Evolutionary conservation across 176 grass and related monocot species (phyloP).

Genomic region (Oryza glaberrima): DNA sequence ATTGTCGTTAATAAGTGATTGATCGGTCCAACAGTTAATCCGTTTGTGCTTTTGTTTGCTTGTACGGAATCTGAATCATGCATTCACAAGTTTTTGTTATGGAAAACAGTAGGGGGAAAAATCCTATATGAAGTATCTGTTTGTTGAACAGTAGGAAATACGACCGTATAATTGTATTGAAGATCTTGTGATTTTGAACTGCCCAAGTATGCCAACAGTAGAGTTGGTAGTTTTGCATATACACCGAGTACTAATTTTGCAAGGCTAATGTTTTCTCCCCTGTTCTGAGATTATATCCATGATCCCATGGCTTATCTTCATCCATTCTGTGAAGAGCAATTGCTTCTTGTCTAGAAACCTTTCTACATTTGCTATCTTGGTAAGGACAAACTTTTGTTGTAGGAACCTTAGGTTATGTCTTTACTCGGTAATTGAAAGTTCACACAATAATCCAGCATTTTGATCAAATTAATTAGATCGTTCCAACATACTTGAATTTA

Average conservation of each 20-base stretch:
- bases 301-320: neutral
- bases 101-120: neutral
- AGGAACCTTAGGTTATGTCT: neutral
- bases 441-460: neutral
- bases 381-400: neutral
- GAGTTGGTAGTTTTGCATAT: neutral
- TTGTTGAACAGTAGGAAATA: neutral
- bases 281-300: conserved; percentile 15
- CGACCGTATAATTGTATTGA: neutral
- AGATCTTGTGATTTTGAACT: neutral
- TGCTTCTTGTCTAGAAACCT: neutral
- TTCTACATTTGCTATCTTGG: neutral
- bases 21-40: neutral
- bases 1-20: neutral
- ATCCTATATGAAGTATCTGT: neutral
- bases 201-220: neutral
- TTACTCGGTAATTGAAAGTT: neutral
- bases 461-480: neutral
- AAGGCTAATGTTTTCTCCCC: neutral
- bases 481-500: neutral
- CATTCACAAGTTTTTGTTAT: neutral
- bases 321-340: neutral
- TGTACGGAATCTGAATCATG: neutral
- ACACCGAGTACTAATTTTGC: neutral
- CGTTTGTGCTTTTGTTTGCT: neutral